phyloP scores from a whole-genome alignment of 2,329 filamentous ascomycete genomes.

The Metarhizium sp. region DNA sequence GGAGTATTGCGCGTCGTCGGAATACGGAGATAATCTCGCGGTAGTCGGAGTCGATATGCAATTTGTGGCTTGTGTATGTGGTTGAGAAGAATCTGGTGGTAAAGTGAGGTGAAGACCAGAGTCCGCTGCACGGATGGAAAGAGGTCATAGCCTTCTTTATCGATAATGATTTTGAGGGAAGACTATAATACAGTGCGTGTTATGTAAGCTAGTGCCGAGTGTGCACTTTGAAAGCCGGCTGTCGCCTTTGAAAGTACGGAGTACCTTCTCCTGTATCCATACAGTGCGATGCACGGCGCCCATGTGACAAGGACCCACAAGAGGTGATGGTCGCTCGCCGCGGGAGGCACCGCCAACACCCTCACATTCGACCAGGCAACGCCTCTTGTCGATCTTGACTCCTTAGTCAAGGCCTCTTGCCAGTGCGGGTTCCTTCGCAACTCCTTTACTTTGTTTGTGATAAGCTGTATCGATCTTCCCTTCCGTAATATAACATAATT shows the following conservation, averaged over 20 bases:
- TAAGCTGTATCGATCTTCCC: background rate
- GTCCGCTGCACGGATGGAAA: background rate
- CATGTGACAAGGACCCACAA: slow-evolving; percentile 5
- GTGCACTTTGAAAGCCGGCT: background rate
- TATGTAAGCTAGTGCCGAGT: too few species aligned
- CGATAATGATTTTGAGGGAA: background rate
- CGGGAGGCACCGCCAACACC: background rate
- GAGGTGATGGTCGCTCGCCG: background rate
- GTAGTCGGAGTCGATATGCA: background rate
- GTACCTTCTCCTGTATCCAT: background rate
- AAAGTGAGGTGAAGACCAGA: background rate
- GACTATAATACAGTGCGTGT: background rate
- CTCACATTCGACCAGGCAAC: background rate
- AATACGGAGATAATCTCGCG: background rate
- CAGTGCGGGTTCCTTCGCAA: background rate
- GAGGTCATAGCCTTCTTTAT: background rate
- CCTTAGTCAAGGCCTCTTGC: background rate
- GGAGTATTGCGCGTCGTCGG: background rate
- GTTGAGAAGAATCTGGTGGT: background rate
- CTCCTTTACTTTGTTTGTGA: background rate
- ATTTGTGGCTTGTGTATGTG: background rate
- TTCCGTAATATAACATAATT: background rate
- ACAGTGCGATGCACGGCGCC: slow-evolving; percentile 4
- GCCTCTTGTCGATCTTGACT: background rate
- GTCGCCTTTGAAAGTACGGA: background rate